Evolutionary conservation across 441 rosid genomes (phyloP).

Genomic region (Pelargonium citronellum): DNA sequence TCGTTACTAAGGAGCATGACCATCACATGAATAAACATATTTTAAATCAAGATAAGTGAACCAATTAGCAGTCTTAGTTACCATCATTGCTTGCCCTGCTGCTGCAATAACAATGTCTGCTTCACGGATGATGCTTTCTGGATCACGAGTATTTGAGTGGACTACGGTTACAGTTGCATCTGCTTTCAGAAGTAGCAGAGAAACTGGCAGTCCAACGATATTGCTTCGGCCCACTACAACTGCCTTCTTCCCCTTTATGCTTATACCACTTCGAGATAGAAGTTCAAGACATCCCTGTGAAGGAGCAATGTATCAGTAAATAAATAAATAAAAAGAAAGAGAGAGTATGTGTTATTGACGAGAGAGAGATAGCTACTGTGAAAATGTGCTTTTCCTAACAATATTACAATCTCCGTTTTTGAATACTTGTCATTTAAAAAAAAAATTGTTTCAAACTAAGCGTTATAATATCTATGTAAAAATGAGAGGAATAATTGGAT

Average conservation of each 20-base stretch:
- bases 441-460: too few species aligned
- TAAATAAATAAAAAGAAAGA: neutral
- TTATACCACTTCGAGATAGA: conserved; percentile 62
- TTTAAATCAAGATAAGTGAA: conserved; percentile 1
- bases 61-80: conserved; percentile 19
- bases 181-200: conserved; percentile 75
- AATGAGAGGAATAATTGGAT: too few species aligned
- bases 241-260: conserved; percentile 66
- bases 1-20: neutral
- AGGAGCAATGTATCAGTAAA: conserved; percentile 10
- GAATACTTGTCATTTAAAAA: too few species aligned
- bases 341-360: neutral
- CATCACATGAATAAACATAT: neutral
- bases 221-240: conserved; percentile 91
- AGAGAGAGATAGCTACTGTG: too few species aligned
- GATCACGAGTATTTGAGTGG: conserved; percentile 60
- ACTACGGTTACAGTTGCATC: conserved; percentile 83
- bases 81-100: conserved; percentile 86
- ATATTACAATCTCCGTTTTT: too few species aligned
- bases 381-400: too few species aligned
- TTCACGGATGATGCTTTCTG: conserved; percentile 54
- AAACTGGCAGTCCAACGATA: conserved; percentile 87
- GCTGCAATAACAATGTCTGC: conserved; percentile 91
- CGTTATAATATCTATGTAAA: too few species aligned
- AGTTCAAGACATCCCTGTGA: conserved; percentile 82